A percentile compares a stretch with the other conserved stretches of the same genome.
Evolutionary conservation across 495 filamentous ascomycete species (phyloP).

Genomic region (Hypoxylon perforatum): DNA sequence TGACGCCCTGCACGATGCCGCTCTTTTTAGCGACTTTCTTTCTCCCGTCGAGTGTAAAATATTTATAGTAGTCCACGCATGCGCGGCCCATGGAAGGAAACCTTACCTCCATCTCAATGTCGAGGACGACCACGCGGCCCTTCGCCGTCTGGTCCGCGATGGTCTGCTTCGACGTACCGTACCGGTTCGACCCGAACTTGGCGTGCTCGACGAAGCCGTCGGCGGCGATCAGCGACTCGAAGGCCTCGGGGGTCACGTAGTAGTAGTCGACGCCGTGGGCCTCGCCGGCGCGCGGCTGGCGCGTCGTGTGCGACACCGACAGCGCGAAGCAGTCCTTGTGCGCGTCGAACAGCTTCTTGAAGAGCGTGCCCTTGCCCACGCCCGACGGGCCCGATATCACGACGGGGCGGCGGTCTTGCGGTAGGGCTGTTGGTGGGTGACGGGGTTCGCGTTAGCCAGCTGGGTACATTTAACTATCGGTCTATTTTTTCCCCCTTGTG

Average conservation of each 20-base stretch:
- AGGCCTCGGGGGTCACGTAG: slow-evolving; percentile 76
- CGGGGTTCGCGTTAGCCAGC: slow-evolving; percentile 9
- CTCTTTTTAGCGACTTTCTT: slow-evolving; percentile 10
- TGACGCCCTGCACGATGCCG: slow-evolving; percentile 72
- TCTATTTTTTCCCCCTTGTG: neutral
- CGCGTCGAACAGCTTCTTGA: slow-evolving; percentile 70
- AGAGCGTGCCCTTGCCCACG: slow-evolving; percentile 88
- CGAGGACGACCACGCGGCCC: slow-evolving; percentile 74
- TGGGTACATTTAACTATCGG: slow-evolving; percentile 1
- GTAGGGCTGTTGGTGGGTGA: slow-evolving; percentile 42
- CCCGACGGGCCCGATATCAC: slow-evolving; percentile 90
- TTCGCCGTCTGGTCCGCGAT: slow-evolving; percentile 78
- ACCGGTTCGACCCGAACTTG: slow-evolving; percentile 86
- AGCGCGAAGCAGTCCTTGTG: slow-evolving; percentile 83
- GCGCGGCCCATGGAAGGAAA: neutral
- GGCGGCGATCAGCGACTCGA: slow-evolving; percentile 72
- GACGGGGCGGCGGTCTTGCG: slow-evolving; percentile 69
- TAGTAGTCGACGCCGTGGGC: slow-evolving; percentile 82
- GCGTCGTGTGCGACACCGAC: slow-evolving; percentile 88
- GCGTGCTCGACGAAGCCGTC: slow-evolving; percentile 91
- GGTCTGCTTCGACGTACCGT: slow-evolving; percentile 83
- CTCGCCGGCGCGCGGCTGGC: slow-evolving; percentile 80
- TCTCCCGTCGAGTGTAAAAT: neutral
- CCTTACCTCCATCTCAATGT: slow-evolving; percentile 92
- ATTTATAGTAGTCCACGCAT: neutral